These are phyloP conservation scores for Basidiobolus meristosporus DNA, from an alignment of 371 early-diverging fungal genomes.

Conservation along the genomic window DNA sequence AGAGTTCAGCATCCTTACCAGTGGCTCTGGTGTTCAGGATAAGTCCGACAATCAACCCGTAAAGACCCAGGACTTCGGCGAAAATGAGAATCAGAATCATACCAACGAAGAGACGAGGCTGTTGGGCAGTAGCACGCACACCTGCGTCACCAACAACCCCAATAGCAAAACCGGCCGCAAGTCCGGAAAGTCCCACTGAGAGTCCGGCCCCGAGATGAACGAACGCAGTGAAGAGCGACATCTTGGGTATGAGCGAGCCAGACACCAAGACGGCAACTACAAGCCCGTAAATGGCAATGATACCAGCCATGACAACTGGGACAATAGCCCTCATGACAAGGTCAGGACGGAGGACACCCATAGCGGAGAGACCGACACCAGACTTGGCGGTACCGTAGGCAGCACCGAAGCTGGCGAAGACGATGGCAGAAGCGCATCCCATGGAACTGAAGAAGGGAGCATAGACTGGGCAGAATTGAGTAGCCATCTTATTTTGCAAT, in stretches of 20 bases:
- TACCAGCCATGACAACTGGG: conserved; percentile 89
- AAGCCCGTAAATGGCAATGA: conserved; percentile 79
- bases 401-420: conserved; percentile 84
- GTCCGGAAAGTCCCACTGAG: conserved; percentile 66
- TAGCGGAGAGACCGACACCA: conserved; percentile 73
- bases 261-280: conserved; percentile 57
- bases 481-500: neutral
- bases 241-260: neutral
- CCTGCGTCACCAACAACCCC: conserved; percentile 83
- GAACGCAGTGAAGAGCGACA: conserved; percentile 29
- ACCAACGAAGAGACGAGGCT: conserved; percentile 59
- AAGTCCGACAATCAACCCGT: conserved; percentile 73
- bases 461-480: conserved; percentile 70
- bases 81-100: too few relatives aligned
- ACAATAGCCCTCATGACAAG: conserved; percentile 72
- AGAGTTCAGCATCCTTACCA: conserved; percentile 3
- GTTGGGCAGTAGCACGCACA: conserved; percentile 65
- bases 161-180: conserved; percentile 84
- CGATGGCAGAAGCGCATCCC: conserved; percentile 88
- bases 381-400: conserved; percentile 87
- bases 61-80: conserved; percentile 82
- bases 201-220: conserved; percentile 73
- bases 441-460: conserved; percentile 94
- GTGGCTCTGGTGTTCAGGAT: conserved; percentile 56
- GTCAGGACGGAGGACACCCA: conserved; percentile 77